Conservation (phyloP, 2,329 filamentous ascomycete genomes). For the Apiospora koreana region DNA sequence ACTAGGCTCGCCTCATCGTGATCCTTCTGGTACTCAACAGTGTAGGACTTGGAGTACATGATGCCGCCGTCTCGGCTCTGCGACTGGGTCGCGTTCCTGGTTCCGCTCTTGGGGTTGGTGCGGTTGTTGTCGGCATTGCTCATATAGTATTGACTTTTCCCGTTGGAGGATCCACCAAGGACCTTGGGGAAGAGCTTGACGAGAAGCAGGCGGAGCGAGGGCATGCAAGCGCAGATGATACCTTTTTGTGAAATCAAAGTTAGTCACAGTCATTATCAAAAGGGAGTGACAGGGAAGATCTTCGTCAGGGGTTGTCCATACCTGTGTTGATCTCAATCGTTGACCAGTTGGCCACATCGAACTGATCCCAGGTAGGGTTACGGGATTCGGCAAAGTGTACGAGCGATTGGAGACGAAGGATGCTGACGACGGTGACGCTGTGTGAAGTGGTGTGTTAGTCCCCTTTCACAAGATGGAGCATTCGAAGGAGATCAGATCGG, state of each 20-base stretch:
- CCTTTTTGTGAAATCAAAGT: background rate
- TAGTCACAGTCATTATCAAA: background rate
- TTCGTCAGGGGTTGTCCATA: background rate
- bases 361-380: slow-evolving; percentile 16
- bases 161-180: background rate
- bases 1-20: slow-evolving; percentile 4
- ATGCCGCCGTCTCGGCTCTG: slow-evolving; percentile 3
- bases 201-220: slow-evolving; percentile 15
- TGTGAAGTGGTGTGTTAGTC: slow-evolving; percentile 15
- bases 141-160: background rate
- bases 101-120: background rate
- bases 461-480: slow-evolving; percentile 15
- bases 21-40: background rate
- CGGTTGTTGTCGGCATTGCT: background rate
- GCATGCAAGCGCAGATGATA: slow-evolving; percentile 19
- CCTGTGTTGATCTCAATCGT: slow-evolving; percentile 18
- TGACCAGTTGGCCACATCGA: slow-evolving; percentile 15
- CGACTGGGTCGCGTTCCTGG: background rate
- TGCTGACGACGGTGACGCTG: slow-evolving; percentile 18
- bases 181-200: slow-evolving; percentile 14
- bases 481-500: slow-evolving; percentile 38
- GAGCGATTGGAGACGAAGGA: slow-evolving; percentile 18
- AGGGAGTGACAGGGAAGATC: background rate
- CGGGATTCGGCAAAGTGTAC: slow-evolving; percentile 13
- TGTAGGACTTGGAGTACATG: slow-evolving; percentile 5